Percentiles rank a stretch among this genome's conserved stretches.
These are phyloP conservation scores for Melanogaster broomeanus DNA, from an alignment of 768 basidiomycete genomes.

Conservation along the genomic window DNA sequence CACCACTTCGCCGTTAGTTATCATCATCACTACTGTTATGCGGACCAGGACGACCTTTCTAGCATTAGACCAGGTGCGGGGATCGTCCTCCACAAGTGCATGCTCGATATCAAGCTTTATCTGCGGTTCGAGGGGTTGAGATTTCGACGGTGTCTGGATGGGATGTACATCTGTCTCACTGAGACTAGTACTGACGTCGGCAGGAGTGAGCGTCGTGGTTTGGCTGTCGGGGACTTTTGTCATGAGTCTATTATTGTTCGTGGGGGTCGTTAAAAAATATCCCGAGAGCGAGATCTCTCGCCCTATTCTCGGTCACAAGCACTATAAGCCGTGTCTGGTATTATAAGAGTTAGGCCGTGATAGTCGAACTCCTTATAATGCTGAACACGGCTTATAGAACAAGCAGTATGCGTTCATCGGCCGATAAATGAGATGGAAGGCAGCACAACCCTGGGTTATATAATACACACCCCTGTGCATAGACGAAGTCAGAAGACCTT, in stretches of 20 bases:
- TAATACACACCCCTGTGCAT: too few relatives aligned
- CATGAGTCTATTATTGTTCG: slow-evolving; percentile 3
- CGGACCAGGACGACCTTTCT: slow-evolving; percentile 47
- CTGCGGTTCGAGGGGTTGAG: background rate
- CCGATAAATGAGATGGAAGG: too few relatives aligned
- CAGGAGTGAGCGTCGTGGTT: background rate
- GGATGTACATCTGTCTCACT: background rate
- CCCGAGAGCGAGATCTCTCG: background rate
- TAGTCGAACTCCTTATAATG: too few relatives aligned
- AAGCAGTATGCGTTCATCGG: too few relatives aligned
- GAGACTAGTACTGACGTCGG: background rate
- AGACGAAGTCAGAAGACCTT: too few relatives aligned
- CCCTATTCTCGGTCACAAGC: background rate
- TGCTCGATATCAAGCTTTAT: slow-evolving; percentile 39
- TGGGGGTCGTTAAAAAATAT: background rate
- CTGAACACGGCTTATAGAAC: too few relatives aligned
- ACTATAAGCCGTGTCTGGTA: background rate
- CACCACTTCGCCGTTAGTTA: background rate
- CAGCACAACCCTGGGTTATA: too few relatives aligned
- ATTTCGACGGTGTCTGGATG: background rate
- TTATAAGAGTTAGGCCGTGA: too few relatives aligned
- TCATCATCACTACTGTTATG: background rate
- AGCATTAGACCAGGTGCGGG: slow-evolving; percentile 55
- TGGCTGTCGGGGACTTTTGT: slow-evolving; percentile 2
- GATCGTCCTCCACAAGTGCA: slow-evolving; percentile 56